Percentiles rank a stretch among this genome's conserved stretches.
These are phyloP conservation scores for Fusarium sp. DNA, from an alignment of 2,329 filamentous ascomycete species.

Conservation along the genomic window DNA sequence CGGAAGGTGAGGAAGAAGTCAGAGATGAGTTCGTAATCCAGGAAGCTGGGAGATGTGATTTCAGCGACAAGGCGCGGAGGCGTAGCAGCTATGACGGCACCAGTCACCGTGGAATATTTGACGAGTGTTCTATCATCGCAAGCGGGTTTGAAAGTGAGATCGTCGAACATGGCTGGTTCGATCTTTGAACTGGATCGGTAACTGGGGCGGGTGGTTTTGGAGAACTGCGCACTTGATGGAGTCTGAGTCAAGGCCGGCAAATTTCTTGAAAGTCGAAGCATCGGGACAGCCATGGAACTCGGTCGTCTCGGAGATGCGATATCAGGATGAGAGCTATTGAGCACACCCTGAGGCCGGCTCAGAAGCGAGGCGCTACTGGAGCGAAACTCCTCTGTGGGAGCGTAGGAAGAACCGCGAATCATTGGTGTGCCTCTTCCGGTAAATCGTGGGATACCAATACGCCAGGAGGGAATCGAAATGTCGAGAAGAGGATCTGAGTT, in stretches of 20 bases:
- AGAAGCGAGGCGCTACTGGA: slow-evolving; percentile 69
- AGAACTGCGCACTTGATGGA: slow-evolving; percentile 54
- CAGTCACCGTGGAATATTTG: slow-evolving; percentile 76
- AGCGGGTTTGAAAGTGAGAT: slow-evolving; percentile 79
- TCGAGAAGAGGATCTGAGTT: slow-evolving; percentile 68
- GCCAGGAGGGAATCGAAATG: slow-evolving; percentile 84
- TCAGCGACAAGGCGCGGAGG: slow-evolving; percentile 92
- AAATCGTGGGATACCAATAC: slow-evolving; percentile 84
- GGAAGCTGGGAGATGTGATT: slow-evolving; percentile 93
- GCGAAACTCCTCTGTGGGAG: slow-evolving; percentile 76
- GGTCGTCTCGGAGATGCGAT: slow-evolving; percentile 50
- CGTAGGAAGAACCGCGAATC: slow-evolving; percentile 83
- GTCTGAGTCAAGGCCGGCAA: slow-evolving; percentile 40
- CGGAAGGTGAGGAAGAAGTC: slow-evolving; percentile 98
- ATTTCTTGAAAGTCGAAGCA: slow-evolving; percentile 47
- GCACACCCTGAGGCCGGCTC: slow-evolving; percentile 51
- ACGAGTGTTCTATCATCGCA: slow-evolving; percentile 85
- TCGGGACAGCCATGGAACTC: slow-evolving; percentile 54
- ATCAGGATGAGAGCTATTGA: slow-evolving; percentile 42
- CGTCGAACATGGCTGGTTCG: slow-evolving; percentile 83
- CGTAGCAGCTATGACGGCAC: slow-evolving; percentile 87
- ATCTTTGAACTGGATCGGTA: slow-evolving; percentile 65
- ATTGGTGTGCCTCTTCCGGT: slow-evolving; percentile 79
- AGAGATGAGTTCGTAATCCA: slow-evolving; percentile 96
- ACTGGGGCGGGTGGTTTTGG: slow-evolving; percentile 57